Conservation (phyloP, 2,329 filamentous ascomycete genomes). For the Penicillium sp. region DNA sequence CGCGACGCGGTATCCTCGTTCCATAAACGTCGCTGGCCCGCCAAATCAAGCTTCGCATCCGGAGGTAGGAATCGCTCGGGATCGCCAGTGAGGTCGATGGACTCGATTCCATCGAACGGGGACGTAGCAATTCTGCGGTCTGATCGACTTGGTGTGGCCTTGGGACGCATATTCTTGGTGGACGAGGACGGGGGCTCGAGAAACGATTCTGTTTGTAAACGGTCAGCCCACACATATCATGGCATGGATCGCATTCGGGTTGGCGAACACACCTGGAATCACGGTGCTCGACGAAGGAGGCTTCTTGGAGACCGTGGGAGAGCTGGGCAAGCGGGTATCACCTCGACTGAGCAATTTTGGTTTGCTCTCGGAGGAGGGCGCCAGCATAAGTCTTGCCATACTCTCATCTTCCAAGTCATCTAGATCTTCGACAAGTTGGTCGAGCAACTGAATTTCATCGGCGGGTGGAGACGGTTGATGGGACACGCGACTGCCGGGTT, state of each 20-base stretch:
- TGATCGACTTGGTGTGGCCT: slow-evolving; percentile 19
- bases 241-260: not conserved
- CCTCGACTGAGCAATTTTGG: slow-evolving; percentile 35
- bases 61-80: slow-evolving; percentile 31
- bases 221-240: not conserved
- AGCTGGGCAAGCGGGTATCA: slow-evolving; percentile 16
- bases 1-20: slow-evolving; percentile 39
- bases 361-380: slow-evolving; percentile 36
- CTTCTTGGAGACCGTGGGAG: slow-evolving; percentile 18
- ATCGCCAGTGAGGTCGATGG: slow-evolving; percentile 42
- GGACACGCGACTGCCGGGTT: slow-evolving; percentile 18
- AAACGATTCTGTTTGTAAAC: slow-evolving; percentile 10
- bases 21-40: slow-evolving; percentile 39
- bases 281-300: slow-evolving; percentile 6
- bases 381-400: slow-evolving; percentile 43
- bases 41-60: slow-evolving; percentile 37
- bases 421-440: slow-evolving; percentile 21
- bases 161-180: slow-evolving; percentile 9
- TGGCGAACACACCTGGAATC: slow-evolving; percentile 22
- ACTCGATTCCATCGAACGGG: slow-evolving; percentile 34
- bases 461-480: slow-evolving; percentile 14
- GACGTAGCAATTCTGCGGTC: slow-evolving; percentile 15
- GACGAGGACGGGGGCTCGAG: slow-evolving; percentile 17
- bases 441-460: slow-evolving; percentile 14
- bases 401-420: slow-evolving; percentile 23